Base-by-base conservation (phyloP, 2,329 filamentous ascomycete genomes). In the Aspergillus neotritici region DNA sequence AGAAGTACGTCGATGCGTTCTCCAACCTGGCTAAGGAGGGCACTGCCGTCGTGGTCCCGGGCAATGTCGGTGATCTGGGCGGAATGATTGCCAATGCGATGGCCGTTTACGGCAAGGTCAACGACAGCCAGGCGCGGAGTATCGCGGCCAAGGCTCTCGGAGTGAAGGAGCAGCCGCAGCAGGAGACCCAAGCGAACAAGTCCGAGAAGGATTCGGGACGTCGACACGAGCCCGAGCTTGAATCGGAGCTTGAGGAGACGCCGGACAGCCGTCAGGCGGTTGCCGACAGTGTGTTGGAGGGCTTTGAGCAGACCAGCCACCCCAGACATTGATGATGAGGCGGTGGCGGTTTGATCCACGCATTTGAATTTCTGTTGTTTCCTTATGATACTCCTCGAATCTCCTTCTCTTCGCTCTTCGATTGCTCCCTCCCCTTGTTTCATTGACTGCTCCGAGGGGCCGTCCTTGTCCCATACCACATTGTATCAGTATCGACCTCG, bases 1-100 rank as follows among this genome's bases (percentile, higher is more conserved):
- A 98, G 78, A 95, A 96, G 70, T 98, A 98, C 58, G 93, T 98
- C 40, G 91, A 94, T 35, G 93, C 93, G 4, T 98, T 97, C 61
- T 84, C 79, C 54, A 87, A 90, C 63, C 74, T 98, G 55, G 93
- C 93, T 39, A 93, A 91, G 71, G 90, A 98, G 73, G 88, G 93
- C 57, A 98, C 93, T 3, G 87, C 89, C 4, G 85, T 98, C 21
- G 88, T 98, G 14, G 90, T 98, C 11, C 93, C 93, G 1, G 93
- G 93, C 9, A 97, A 98, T 61, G 88, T 98, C 31, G 93, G 93
- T 48, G 93, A 98, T 63, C 90, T 98, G 56, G 85, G 88, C 42
- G 82, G 87, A 55, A 95, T 98, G 90, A 97, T 98, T 65, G 90
- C 93, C 31, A 94, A 87, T 13, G 93, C 90, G 2, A 83, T 98